Evolutionary conservation across 2,329 filamentous ascomycete genomes (phyloP), one percentile per base, ranked within the genome.

Genomic region (Aspergillus unguis): DNA sequence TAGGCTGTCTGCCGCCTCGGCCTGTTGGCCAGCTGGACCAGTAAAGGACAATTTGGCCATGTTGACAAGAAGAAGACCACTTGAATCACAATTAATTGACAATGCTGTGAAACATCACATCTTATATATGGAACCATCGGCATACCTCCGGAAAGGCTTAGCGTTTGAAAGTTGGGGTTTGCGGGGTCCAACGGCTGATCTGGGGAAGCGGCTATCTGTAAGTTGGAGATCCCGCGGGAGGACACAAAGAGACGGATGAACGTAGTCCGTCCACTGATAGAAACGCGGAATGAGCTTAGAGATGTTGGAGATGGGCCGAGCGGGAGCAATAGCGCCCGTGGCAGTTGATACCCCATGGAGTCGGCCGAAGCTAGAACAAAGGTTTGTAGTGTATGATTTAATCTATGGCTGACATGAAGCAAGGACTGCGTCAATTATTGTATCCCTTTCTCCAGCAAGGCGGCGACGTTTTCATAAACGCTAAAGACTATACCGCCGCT

Each of bases 401-500:
- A 36, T 36, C 33, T 36, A 8, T 36, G 4, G 4, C 33, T 36
- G 5, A 36, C 9, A 11, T n/a, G 6, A 36, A 36, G 6, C 33
- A 36, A 36, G 10, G 9, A 4, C 9, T 11, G 10, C 17, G 9
- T 36, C 4, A 36, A 11, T 4, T 11, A 4, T 36, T 10, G 10
- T 11, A 11, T 10, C 9, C 33, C 9, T 36, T 11, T 5, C 5
- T 6, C 26, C 3, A 42, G 26, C 25, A 42, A 11, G 10, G 40
- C 40, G 3, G 64, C 62, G 2, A 61, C 87, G 2, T 85, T 75
- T 62, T 86, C 84, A 62, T 85, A 85, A 2, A 80, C 78, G 2
- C 82, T 83, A 57, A 86, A 85, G 1, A 86, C 67, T 53, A 86
- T 85, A 0, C 85, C 84, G n/a, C 85, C 85, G 58, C 81, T 84